phyloP scores from a whole-genome alignment of 2,329 filamentous ascomycete genomes.

The Tothia fuscella region DNA sequence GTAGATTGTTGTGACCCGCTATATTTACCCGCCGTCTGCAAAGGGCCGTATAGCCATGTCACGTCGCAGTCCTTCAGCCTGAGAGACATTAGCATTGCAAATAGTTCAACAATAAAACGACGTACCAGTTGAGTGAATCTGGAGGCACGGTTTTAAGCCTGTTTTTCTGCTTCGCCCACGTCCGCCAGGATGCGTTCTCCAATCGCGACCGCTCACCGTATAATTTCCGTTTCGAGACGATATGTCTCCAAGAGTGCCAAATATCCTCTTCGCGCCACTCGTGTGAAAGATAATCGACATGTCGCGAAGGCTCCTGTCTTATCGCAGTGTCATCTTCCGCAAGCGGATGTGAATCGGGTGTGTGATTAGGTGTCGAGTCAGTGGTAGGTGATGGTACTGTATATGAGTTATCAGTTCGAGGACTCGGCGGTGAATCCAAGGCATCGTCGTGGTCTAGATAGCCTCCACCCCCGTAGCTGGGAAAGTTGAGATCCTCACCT shows the following conservation, averaged over 20 bases:
- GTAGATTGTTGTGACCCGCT: slow-evolving; percentile 36
- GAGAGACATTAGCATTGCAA: slow-evolving; percentile 16
- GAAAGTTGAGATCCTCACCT: slow-evolving; percentile 28
- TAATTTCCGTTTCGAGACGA: slow-evolving; percentile 64
- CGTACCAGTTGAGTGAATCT: slow-evolving; percentile 85
- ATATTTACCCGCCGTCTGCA: slow-evolving; percentile 59
- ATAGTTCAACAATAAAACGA: slow-evolving; percentile 15
- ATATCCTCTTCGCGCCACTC: slow-evolving; percentile 94
- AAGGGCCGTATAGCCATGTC: slow-evolving; percentile 90
- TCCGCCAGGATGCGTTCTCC: slow-evolving; percentile 95
- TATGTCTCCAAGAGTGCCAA: slow-evolving; percentile 93
- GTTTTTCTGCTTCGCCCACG: slow-evolving; percentile 89
- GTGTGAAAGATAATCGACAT: slow-evolving; percentile 93
- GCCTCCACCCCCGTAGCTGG: not conserved
- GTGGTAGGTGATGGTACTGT: slow-evolving; percentile 41
- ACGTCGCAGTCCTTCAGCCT: slow-evolving; percentile 97
- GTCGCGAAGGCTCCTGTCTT: slow-evolving; percentile 61
- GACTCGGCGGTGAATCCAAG: slow-evolving; percentile 25
- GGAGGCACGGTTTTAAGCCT: slow-evolving; percentile 78
- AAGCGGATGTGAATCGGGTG: slow-evolving; percentile 41
- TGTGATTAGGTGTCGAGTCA: slow-evolving; percentile 35
- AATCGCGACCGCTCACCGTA: slow-evolving; percentile 72
- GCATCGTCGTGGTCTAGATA: slow-evolving; percentile 10
- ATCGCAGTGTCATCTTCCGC: slow-evolving; percentile 73
- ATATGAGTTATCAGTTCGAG: slow-evolving; percentile 31